Conservation (phyloP, 768 basidiomycete genomes). For the Lactifluus hygrophoroides region DNA sequence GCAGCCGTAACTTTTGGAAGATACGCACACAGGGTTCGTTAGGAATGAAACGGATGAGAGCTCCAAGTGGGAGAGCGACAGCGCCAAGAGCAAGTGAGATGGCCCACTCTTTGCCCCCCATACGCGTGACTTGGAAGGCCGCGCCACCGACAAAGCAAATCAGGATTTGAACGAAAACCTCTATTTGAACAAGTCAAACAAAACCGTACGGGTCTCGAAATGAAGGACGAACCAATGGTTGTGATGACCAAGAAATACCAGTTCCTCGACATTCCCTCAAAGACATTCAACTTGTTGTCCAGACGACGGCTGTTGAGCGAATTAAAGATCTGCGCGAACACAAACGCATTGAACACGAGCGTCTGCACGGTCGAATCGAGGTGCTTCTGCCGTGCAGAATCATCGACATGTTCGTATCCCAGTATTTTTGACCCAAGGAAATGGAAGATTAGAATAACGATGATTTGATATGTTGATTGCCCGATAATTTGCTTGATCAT, state of each 20-base stretch:
- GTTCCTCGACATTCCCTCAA: constrained; percentile 73
- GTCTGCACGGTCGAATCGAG: constrained; percentile 57
- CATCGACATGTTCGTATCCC: constrained; percentile 35
- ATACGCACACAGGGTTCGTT: constrained; percentile 67
- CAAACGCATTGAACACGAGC: constrained; percentile 95
- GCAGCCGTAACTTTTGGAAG: constrained; percentile 46
- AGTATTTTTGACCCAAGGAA: constrained; percentile 74
- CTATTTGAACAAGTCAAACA: constrained; percentile 32
- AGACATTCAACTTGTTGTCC: constrained; percentile 81
- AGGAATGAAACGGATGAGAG: constrained; percentile 70
- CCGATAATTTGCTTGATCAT: constrained; percentile 97
- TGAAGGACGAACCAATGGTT: constrained; percentile 54
- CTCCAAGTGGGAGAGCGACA: constrained; percentile 83
- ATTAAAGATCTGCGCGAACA: constrained; percentile 96
- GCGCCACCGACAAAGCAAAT: constrained; percentile 89
- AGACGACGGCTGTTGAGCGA: constrained; percentile 86
- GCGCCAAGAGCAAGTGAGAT: constrained; percentile 83
- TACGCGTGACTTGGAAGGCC: constrained; percentile 80
- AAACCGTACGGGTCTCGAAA: background rate
- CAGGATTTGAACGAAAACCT: constrained; percentile 77
- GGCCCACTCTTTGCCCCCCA: constrained; percentile 85
- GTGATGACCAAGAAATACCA: constrained; percentile 82
- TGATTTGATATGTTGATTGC: constrained; percentile 83
- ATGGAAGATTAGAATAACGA: constrained; percentile 80
- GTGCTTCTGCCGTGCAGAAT: constrained; percentile 27